phyloP scores from a whole-genome alignment of 176 grass and related monocot genomes.

The Bonia amplexicaulis region DNA sequence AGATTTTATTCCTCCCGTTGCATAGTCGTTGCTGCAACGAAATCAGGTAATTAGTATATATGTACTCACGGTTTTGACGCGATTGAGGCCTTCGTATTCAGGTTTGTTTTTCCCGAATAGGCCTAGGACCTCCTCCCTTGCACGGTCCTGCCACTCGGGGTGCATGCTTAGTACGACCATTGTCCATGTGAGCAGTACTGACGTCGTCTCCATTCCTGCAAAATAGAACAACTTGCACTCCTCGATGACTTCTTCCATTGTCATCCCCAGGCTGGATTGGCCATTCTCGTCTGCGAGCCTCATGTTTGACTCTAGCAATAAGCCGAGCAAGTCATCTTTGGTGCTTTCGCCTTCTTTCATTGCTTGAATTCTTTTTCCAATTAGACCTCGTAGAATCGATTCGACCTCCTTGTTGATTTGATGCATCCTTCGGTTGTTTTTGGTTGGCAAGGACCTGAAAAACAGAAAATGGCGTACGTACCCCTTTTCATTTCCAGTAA shows the following conservation, averaged over 20 bases:
- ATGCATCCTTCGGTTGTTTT: conserved; percentile 45
- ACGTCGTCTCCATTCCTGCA: conserved; percentile 65
- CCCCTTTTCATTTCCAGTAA: not conserved
- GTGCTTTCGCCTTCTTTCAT: conserved; percentile 22
- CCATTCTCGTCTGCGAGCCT: conserved; percentile 13
- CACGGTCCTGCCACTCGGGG: conserved; percentile 58
- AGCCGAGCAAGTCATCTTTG: conserved; percentile 38
- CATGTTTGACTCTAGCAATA: conserved; percentile 54
- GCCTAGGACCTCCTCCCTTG: conserved; percentile 56
- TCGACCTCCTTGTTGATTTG: conserved; percentile 31
- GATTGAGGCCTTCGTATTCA: conserved; percentile 40
- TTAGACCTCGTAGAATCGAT: conserved; percentile 36
- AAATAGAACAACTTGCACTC: conserved; percentile 91
- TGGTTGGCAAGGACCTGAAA: conserved; percentile 40
- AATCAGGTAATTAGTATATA: not conserved
- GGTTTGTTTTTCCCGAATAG: conserved; percentile 42
- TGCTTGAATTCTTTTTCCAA: conserved; percentile 34
- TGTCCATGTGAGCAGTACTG: conserved; percentile 63
- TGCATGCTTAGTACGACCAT: conserved; percentile 44
- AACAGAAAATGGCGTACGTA: not conserved
- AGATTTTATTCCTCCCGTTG: too few relatives aligned
- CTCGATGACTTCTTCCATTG: conserved; percentile 59
- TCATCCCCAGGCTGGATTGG: conserved; percentile 32
- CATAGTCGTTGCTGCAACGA: too few relatives aligned
- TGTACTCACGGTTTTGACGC: conserved; percentile 57